These are phyloP conservation scores for Tylopilus sp. DNA, from an alignment of 1,284 basidiomycete genomes.

Conservation along the genomic window DNA sequence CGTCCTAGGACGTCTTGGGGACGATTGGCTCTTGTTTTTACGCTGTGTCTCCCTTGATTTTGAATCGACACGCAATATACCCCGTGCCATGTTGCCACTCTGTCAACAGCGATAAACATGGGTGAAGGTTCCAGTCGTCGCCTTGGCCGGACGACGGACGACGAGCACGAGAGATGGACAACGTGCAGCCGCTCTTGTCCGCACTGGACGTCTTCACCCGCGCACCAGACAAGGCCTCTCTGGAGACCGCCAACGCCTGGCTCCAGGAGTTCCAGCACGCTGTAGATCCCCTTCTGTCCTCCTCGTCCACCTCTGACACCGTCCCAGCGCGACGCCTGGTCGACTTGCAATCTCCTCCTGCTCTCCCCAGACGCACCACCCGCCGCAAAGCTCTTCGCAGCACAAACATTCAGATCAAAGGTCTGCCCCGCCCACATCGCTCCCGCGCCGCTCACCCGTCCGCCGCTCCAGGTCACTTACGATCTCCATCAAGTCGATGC, in stretches of 20 bases:
- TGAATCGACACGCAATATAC: slow-evolving; percentile 42
- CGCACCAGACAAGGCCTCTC: slow-evolving; percentile 78
- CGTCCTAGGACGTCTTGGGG: slow-evolving; percentile 35
- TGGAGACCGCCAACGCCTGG: slow-evolving; percentile 88
- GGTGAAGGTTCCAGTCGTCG: slow-evolving; percentile 18
- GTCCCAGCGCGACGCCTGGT: slow-evolving; percentile 92
- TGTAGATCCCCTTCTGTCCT: slow-evolving; percentile 77
- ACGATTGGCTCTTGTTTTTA: slow-evolving; percentile 29
- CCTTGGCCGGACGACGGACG: not conserved
- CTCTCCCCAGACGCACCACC: slow-evolving; percentile 76
- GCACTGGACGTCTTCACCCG: slow-evolving; percentile 74
- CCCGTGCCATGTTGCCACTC: slow-evolving; percentile 37
- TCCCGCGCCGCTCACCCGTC: slow-evolving; percentile 21
- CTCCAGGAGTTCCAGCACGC: slow-evolving; percentile 96
- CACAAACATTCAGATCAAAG: slow-evolving; percentile 96
- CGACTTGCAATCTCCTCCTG: slow-evolving; percentile 89
- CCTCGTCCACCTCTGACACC: slow-evolving; percentile 61
- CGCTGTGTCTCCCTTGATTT: slow-evolving; percentile 15
- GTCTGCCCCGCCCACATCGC: slow-evolving; percentile 42
- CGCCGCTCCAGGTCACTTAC: slow-evolving; percentile 76
- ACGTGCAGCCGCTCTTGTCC: slow-evolving; percentile 67
- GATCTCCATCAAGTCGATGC: slow-evolving; percentile 88
- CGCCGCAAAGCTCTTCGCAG: slow-evolving; percentile 90
- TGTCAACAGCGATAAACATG: slow-evolving; percentile 37
- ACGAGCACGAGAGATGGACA: slow-evolving; percentile 48